Evolutionary conservation across 2,329 filamentous ascomycete species (phyloP).

Genomic region (Epicoccum sorghinum): DNA sequence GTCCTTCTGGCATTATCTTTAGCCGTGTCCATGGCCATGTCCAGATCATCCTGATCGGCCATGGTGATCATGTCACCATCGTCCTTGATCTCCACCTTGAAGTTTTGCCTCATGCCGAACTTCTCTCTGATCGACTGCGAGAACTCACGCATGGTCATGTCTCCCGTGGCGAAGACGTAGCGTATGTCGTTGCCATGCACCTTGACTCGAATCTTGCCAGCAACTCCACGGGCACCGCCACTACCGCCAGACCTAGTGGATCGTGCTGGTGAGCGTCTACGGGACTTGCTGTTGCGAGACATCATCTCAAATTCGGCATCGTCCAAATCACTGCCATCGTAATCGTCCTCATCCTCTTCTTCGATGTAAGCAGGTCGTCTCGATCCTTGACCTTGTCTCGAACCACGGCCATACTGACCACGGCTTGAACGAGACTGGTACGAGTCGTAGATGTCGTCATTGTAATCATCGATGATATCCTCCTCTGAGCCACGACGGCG

Average conservation of each 20-base stretch:
- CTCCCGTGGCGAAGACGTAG: constrained; percentile 83
- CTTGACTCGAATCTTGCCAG: constrained; percentile 84
- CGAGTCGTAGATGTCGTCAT: constrained; percentile 68
- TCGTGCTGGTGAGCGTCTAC: constrained; percentile 52
- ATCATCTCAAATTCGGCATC: constrained; percentile 83
- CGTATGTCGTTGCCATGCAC: constrained; percentile 86
- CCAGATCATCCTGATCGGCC: constrained; percentile 93
- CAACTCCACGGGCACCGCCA: constrained; percentile 56
- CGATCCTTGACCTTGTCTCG: constrained; percentile 43
- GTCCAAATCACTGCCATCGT: constrained; percentile 74
- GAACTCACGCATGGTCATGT: constrained; percentile 77
- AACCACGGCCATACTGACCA: constrained; percentile 35
- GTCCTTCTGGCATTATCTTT: constrained; percentile 74
- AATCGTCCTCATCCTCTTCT: constrained; percentile 78
- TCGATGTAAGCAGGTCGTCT: constrained; percentile 71
- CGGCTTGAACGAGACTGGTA: constrained; percentile 55
- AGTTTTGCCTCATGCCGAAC: constrained; percentile 75
- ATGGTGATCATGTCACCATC: constrained; percentile 98
- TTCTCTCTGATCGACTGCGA: constrained; percentile 83
- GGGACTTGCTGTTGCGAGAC: constrained; percentile 51
- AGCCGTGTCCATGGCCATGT: constrained; percentile 78
- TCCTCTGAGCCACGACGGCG: constrained; percentile 52
- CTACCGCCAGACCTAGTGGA: constrained; percentile 42
- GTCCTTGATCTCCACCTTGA: constrained; percentile 88
- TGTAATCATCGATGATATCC: constrained; percentile 62